A percentile compares a stretch with the other conserved stretches of the same genome.
Conservation (phyloP, 768 basidiomycete genomes). For the Hortiboletus campestris region DNA sequence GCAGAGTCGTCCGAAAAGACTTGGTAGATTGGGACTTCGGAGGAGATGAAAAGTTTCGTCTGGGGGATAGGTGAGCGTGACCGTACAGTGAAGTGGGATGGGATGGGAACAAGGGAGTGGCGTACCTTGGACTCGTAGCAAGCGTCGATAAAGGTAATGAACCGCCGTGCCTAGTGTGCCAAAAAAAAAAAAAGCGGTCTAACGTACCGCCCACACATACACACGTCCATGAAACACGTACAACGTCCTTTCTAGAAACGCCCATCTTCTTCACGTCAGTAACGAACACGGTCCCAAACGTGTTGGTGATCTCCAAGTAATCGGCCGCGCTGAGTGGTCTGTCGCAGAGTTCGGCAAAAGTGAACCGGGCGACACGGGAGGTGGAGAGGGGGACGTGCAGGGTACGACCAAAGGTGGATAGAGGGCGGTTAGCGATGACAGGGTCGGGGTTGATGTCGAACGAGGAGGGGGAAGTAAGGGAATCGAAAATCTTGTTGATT, state of each 20-base stretch:
- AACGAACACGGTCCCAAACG: conserved; percentile 86
- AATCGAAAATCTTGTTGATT: conserved; percentile 80
- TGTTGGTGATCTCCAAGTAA: conserved; percentile 89
- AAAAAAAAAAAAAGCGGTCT: background rate
- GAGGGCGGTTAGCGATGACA: conserved; percentile 55
- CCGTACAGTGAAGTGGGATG: background rate
- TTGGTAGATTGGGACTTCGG: conserved; percentile 87
- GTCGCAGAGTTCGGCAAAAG: conserved; percentile 84
- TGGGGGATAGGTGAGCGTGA: conserved; percentile 47
- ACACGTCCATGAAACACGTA: conserved; percentile 27
- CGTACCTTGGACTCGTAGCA: conserved; percentile 88
- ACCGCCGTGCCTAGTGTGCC: conserved; percentile 70
- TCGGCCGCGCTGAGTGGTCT: conserved; percentile 91
- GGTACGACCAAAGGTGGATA: conserved; percentile 90
- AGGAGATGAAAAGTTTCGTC: conserved; percentile 90
- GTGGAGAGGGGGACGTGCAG: conserved; percentile 79
- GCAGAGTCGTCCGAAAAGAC: conserved; percentile 77
- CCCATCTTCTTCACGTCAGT: conserved; percentile 88
- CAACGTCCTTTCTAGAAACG: conserved; percentile 82
- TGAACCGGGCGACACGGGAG: conserved; percentile 77
- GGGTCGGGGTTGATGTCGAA: conserved; percentile 38
- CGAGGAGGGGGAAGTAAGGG: conserved; percentile 53
- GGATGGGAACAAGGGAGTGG: background rate
- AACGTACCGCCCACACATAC: background rate
- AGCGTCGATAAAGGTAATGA: conserved; percentile 97